Conservation (phyloP, 257 asterid genomes). For the Lithospermum erythrorhizon region DNA sequence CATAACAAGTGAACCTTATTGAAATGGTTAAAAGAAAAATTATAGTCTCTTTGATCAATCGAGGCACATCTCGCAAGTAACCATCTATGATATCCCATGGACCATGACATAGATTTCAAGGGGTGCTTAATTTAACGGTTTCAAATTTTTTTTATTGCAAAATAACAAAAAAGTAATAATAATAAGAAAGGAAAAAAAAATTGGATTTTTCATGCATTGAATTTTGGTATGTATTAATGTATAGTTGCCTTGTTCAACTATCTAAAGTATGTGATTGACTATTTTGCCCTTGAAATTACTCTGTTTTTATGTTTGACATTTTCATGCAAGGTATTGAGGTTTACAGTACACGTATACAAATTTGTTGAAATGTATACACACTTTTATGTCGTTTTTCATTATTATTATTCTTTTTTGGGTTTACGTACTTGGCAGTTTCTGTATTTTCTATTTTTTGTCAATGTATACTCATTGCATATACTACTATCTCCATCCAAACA, state of each 20-base stretch:
- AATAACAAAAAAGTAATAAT: neutral
- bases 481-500: too few species aligned
- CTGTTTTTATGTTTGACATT: neutral
- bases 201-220: slow-evolving; percentile 12
- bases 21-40: too few species aligned
- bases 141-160: too few species aligned
- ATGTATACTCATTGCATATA: neutral
- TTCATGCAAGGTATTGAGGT: slow-evolving; percentile 1
- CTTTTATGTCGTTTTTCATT: neutral
- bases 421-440: neutral
- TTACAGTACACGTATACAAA: slow-evolving; percentile 2
- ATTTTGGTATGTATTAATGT: slow-evolving; percentile 7
- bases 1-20: too few species aligned
- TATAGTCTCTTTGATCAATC: too few species aligned
- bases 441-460: neutral
- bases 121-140: too few species aligned
- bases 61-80: too few species aligned
- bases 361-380: neutral
- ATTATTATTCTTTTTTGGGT: neutral
- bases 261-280: neutral
- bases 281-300: neutral
- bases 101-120: too few species aligned
- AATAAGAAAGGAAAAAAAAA: slow-evolving; percentile 13
- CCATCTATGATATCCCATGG: too few species aligned
- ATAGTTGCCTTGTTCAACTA: neutral